A percentile compares a stretch with the other conserved stretches of the same genome.
Conservation (phyloP, 768 basidiomycete species). For the Boletus edulis region DNA sequence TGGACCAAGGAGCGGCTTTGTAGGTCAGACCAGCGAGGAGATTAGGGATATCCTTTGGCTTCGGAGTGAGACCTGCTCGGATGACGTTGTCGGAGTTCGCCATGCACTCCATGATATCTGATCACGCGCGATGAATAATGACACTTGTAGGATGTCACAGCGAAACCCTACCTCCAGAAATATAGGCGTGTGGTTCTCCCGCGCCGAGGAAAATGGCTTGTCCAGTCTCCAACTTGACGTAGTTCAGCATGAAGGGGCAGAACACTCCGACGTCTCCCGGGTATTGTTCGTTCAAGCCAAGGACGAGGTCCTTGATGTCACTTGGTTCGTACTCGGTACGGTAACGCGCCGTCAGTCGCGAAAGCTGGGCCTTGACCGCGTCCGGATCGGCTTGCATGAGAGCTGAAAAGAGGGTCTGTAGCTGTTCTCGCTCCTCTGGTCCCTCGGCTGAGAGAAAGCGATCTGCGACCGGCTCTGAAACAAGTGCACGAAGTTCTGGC, state of each 20-base stretch:
- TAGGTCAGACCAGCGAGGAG: constrained; percentile 89
- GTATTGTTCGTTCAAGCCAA: constrained; percentile 67
- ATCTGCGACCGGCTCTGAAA: constrained; percentile 53
- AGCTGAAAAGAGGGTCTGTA: constrained; percentile 77
- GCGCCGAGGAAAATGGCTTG: constrained; percentile 95
- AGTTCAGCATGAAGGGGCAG: constrained; percentile 87
- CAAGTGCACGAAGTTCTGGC: constrained; percentile 74
- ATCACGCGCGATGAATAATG: constrained; percentile 1
- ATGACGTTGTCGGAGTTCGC: constrained; percentile 99
- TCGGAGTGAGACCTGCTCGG: constrained; percentile 95
- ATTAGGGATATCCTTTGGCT: constrained; percentile 90
- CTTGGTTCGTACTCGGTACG: constrained; percentile 42
- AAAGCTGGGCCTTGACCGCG: constrained; percentile 53
- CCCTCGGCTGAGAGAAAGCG: constrained; percentile 46
- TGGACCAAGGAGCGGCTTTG: constrained; percentile 59
- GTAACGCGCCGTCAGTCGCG: constrained; percentile 62
- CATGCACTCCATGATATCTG: constrained; percentile 99
- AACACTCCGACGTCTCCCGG: constrained; percentile 93
- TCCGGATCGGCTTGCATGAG: constrained; percentile 77
- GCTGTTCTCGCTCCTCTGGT: constrained; percentile 40
- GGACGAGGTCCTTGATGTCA: constrained; percentile 59
- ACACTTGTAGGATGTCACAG: neutral
- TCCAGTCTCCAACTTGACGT: constrained; percentile 73
- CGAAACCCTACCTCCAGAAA: constrained; percentile 72
- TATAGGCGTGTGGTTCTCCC: constrained; percentile 95